phyloP scores from a whole-genome alignment of 495 filamentous ascomycete species.

The Corynascus novoguineensis region DNA sequence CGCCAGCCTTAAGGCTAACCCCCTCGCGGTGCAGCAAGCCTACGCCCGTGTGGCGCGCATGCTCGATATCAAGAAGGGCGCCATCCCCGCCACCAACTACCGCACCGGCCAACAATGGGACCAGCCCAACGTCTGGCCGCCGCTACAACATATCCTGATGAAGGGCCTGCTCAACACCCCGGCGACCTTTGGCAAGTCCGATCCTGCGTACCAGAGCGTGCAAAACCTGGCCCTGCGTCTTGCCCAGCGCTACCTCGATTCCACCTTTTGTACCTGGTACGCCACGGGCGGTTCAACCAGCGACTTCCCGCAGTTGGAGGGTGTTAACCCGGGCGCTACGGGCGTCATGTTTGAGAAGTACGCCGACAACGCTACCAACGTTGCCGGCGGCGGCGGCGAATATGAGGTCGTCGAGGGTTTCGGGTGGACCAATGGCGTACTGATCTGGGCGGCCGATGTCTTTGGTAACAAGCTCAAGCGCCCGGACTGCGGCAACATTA shows the following conservation, averaged over 20 bases:
- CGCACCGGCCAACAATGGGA: conserved; percentile 49
- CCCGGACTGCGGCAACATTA: conserved; percentile 42
- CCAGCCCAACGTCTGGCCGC: conserved; percentile 49
- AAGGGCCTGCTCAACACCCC: conserved; percentile 43
- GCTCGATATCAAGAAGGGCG: conserved; percentile 37
- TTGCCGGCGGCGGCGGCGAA: conserved; percentile 46
- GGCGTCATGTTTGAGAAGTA: conserved; percentile 52
- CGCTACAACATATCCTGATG: conserved; percentile 44
- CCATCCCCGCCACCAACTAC: conserved; percentile 42
- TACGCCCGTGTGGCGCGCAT: conserved; percentile 34
- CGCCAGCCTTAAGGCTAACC: conserved; percentile 37
- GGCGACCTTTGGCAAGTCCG: conserved; percentile 39
- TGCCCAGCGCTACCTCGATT: conserved; percentile 47
- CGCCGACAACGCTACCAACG: conserved; percentile 41
- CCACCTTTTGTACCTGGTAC: conserved; percentile 48
- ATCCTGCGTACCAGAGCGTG: conserved; percentile 38
- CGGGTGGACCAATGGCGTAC: conserved; percentile 48
- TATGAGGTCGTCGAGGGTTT: conserved; percentile 50
- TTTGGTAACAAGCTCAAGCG: conserved; percentile 38
- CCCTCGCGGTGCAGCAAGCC: conserved; percentile 39
- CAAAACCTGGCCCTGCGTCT: conserved; percentile 38
- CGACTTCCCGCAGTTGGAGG: conserved; percentile 38
- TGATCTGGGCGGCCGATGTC: conserved; percentile 45
- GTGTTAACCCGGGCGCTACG: conserved; percentile 28
- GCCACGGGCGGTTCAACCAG: conserved; percentile 45